phyloP scores from a whole-genome alignment of 192 early-diverging fungal species.

The Phycomyces blakesleeanus region DNA sequence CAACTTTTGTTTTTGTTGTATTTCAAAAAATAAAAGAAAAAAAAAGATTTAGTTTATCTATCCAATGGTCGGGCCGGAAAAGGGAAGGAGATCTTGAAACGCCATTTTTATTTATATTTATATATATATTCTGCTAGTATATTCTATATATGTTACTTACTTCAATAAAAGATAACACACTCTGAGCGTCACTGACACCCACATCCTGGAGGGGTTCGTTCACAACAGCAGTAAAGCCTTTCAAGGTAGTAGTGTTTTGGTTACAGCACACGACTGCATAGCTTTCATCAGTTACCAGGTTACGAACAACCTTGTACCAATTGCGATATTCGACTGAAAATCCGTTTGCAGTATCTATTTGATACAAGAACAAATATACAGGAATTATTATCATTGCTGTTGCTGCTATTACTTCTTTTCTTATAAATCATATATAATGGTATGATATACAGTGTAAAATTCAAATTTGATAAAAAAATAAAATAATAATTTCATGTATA shows the following conservation, averaged over 20 bases:
- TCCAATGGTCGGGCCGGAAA: no score
- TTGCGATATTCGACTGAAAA: conserved; percentile 26
- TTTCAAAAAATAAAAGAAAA: no score
- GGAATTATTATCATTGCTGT: no score
- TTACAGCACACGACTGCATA: conserved; percentile 23
- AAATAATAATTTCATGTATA: no score
- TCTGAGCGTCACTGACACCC: neutral
- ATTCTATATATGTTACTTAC: conserved; percentile 7
- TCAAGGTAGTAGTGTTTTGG: neutral
- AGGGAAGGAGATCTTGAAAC: no score
- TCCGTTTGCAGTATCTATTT: conserved; percentile 21
- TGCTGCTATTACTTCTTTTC: no score
- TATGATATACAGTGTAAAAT: no score
- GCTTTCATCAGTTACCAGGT: conserved; percentile 23
- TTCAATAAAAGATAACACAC: conserved; percentile 8
- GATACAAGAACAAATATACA: neutral
- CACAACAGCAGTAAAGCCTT: conserved; percentile 11
- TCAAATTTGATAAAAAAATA: no score
- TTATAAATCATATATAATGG: no score
- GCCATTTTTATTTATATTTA: neutral
- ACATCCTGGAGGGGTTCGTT: conserved; percentile 7
- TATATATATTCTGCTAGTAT: neutral
- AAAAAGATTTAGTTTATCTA: no score
- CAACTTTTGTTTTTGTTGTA: no score
- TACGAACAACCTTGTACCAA: conserved; percentile 33